Evolutionary conservation across 129 eudicot genomes (phyloP).

Genomic region (Chrysanthemum seticuspe): DNA sequence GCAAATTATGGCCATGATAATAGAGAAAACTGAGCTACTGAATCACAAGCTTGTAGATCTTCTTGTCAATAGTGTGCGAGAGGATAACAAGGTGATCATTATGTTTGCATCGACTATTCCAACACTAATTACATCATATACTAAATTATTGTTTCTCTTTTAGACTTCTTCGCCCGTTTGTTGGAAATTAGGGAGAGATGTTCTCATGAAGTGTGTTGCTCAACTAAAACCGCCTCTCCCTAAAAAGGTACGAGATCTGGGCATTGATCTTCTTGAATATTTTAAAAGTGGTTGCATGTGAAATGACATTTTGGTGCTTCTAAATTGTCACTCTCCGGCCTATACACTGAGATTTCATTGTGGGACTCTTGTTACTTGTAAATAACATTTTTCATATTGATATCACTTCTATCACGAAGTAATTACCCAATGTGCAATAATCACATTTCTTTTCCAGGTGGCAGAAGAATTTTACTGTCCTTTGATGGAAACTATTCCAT

Average conservation of each 20-base stretch:
- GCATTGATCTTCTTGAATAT: conserved; percentile 26
- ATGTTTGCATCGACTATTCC: background rate
- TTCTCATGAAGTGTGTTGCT: conserved; percentile 32
- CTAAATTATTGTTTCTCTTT: background rate
- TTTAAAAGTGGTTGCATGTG: conserved; percentile 6
- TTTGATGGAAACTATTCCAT: background rate
- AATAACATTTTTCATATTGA: too few species aligned
- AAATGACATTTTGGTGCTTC: background rate
- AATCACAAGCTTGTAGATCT: conserved; percentile 34
- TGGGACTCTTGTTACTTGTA: too few species aligned
- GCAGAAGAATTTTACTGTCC: background rate
- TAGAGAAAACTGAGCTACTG: conserved; percentile 36
- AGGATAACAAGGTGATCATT: conserved; percentile 33
- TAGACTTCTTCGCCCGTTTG: conserved; percentile 35
- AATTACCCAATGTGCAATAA: too few species aligned
- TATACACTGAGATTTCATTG: too few species aligned
- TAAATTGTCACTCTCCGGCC: too few species aligned
- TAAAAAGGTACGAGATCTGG: conserved; percentile 20
- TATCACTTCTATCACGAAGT: too few species aligned
- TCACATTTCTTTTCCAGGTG: background rate
- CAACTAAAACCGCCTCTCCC: conserved; percentile 29
- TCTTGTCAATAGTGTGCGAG: conserved; percentile 25
- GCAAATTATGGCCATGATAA: conserved; percentile 39
- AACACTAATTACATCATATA: background rate
- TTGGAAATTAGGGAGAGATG: conserved; percentile 42